Evolutionary conservation across 306 rosid genomes (phyloP), one percentile per base, ranked within the genome.

Genomic region (Quercus dentata): DNA sequence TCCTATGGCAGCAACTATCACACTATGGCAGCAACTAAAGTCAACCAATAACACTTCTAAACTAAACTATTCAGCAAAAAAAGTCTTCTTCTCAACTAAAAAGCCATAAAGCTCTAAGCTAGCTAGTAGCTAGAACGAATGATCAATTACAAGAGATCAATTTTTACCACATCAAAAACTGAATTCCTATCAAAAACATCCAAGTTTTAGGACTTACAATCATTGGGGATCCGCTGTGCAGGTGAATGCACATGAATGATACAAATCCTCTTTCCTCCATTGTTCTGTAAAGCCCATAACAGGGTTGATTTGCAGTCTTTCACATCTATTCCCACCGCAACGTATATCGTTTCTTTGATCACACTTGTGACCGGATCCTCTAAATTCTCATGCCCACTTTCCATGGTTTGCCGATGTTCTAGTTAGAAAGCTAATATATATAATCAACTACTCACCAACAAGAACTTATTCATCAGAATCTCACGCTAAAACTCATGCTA

Each of bases 241-340:
- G 98, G 97, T 25, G 77, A 81, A 52, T 85, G 94, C 55, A 95
- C 87, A 31, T 93, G 90, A 63, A 89, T 69, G 27, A 95, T 74
- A 77, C 94, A 88, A 76, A 95, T 87, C 75, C 77, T 90, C 84
- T 80, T 91, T 78, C 97, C 96, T 46, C 96, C 87, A 8, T 90
- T 88, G 59, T 92, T 89, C 31, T 86, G 92, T 23, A 93, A 69
- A 1, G 92, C 97, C 97, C 97, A 93, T 44, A 81, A 55, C 75
- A 95, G 75, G 80, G 63, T 86, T 63, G 75, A 59, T 69, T 80
- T 83, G 89, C 94, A 79, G 25, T 88, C 91, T 76, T 93, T 93
- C 78, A 89, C 79, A 46, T 88, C 82, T 75, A 82, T 87, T 55
- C 90, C 88, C 21, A 91, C 92, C 15, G 98, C 92, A 72, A 93